Conservation (phyloP, 2,329 filamentous ascomycete species). For the Aspergillus clavatus region DNA sequence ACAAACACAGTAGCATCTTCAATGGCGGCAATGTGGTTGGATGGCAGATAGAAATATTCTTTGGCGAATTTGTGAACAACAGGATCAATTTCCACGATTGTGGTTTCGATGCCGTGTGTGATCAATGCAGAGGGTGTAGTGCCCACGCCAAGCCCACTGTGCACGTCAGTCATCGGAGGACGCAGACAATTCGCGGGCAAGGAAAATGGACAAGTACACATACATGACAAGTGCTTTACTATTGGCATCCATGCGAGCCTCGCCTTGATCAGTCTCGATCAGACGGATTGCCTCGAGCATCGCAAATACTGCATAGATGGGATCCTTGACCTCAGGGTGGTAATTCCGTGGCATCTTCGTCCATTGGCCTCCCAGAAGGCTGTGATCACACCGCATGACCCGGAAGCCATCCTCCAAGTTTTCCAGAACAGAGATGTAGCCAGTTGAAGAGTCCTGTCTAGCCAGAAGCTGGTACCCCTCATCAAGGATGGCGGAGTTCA, state of each 20-base stretch:
- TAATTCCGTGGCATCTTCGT: conserved; percentile 49
- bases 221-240: conserved; percentile 82
- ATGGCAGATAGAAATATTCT: conserved; percentile 74
- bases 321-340: conserved; percentile 63
- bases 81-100: conserved; percentile 91
- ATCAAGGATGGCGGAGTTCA: conserved; percentile 62
- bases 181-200: neutral
- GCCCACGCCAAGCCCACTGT: conserved; percentile 81
- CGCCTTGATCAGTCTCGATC: conserved; percentile 52
- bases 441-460: conserved; percentile 78
- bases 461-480: conserved; percentile 73
- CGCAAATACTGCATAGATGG: conserved; percentile 92
- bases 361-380: conserved; percentile 90
- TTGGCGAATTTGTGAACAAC: conserved; percentile 77
- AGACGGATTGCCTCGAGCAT: conserved; percentile 90
- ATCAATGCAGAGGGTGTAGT: conserved; percentile 85
- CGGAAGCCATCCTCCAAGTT: conserved; percentile 66
- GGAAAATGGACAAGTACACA: conserved; percentile 28
- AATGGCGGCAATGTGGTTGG: conserved; percentile 74
- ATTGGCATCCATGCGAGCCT: conserved; percentile 51
- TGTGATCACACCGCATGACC: conserved; percentile 88
- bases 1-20: conserved; percentile 74
- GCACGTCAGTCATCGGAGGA: conserved; percentile 14
- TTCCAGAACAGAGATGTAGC: conserved; percentile 87
- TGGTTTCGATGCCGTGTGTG: conserved; percentile 83